Conservation (phyloP, 2,329 filamentous ascomycete species). For the Chalara sp. region DNA sequence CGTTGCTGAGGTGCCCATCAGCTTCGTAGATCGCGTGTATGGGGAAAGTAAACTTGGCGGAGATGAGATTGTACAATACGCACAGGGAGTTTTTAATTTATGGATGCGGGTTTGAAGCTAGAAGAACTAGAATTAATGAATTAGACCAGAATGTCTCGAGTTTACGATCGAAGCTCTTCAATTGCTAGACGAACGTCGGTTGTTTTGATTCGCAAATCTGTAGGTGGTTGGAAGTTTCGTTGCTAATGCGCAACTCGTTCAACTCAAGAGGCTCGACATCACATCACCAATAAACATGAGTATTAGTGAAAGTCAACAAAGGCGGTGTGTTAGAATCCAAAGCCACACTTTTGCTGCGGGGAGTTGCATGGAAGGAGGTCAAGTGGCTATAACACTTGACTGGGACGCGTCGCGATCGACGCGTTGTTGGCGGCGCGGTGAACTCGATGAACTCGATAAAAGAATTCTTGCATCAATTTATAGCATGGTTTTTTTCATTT, state of each 20-base stretch:
- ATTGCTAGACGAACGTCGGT: neutral
- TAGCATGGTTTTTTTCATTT: too few species aligned
- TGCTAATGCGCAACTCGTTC: neutral
- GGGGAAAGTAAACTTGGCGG: slow-evolving; percentile 91
- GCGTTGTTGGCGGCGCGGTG: too few species aligned
- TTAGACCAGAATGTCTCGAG: neutral
- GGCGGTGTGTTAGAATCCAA: too few species aligned
- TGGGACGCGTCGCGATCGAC: too few species aligned
- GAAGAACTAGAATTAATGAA: neutral
- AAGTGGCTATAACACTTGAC: too few species aligned
- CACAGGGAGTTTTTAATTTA: slow-evolving; percentile 70
- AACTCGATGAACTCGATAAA: too few species aligned
- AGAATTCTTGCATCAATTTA: too few species aligned
- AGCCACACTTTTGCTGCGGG: too few species aligned
- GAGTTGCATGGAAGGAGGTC: too few species aligned
- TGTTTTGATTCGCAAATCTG: neutral
- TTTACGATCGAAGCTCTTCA: neutral
- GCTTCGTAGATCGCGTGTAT: slow-evolving; percentile 88
- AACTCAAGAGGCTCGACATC: neutral
- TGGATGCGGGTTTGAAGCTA: slow-evolving; percentile 64
- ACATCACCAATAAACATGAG: too few species aligned
- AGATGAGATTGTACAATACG: slow-evolving; percentile 92
- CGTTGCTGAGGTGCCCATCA: slow-evolving; percentile 93
- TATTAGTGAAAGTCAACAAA: too few species aligned
- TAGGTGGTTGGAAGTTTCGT: neutral